Conservation (phyloP, 345 rosid species). For the Euclidium syriacum region DNA sequence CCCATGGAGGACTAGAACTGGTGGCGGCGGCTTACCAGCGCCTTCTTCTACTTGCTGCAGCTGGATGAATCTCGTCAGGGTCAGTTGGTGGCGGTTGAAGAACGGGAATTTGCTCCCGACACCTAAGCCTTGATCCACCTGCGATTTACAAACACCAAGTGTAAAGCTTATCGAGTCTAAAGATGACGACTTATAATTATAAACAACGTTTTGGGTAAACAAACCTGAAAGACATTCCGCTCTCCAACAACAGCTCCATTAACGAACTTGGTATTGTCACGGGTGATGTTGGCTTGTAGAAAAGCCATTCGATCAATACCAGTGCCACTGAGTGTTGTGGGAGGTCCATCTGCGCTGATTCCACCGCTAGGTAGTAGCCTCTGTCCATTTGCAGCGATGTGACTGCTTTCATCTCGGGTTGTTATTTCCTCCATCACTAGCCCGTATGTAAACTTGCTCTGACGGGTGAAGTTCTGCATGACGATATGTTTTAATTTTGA, state of each 20-base stretch:
- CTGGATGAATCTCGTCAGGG: constrained; percentile 78
- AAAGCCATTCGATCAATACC: constrained; percentile 91
- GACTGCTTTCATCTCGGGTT: constrained; percentile 93
- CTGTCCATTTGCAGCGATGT: constrained; percentile 81
- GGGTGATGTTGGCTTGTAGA: constrained; percentile 89
- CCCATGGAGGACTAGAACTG: constrained; percentile 88
- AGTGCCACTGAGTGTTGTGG: constrained; percentile 97
- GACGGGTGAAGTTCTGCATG: constrained; percentile 89
- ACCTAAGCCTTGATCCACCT: constrained; percentile 99
- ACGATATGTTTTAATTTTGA: neutral
- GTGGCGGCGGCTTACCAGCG: constrained; percentile 76
- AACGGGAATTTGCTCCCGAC: constrained; percentile 92
- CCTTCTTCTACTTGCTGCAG: constrained; percentile 86
- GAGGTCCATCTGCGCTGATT: constrained; percentile 98
- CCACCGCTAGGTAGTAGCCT: constrained; percentile 96
- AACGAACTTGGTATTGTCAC: constrained; percentile 89
- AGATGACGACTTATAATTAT: neutral
- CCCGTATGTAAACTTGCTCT: constrained; percentile 97
- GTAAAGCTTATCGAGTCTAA: constrained; percentile 4
- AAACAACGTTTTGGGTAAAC: constrained; percentile 12
- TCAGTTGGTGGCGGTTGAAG: constrained; percentile 93
- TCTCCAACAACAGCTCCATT: constrained; percentile 98
- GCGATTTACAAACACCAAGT: constrained; percentile 14
- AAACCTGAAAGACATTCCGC: constrained; percentile 94
- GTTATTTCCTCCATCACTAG: constrained; percentile 99